Evolutionary conservation across 2,329 filamentous ascomycete genomes (phyloP), one percentile per base, ranked within the genome.

Genomic region (Sclerotinia spermophila): DNA sequence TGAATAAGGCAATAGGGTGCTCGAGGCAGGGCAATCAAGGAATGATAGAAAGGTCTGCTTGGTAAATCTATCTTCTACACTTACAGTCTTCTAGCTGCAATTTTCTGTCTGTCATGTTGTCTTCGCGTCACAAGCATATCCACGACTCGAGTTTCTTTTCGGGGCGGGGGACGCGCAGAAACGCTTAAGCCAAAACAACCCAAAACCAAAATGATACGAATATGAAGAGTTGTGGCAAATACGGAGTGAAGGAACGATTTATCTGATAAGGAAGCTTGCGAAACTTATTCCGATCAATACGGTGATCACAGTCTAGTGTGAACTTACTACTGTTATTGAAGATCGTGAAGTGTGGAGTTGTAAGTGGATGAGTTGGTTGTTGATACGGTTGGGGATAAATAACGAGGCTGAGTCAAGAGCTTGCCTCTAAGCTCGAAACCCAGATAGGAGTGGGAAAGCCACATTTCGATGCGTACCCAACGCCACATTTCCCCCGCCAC

Each of bases 51-150:
- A 2, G 17, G 17, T 53, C 62, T 42, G 24, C 35, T 58, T n/a
- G 48, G 42, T 27, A 42, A 55, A 55, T 6, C 21, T 15, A 55
- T 42, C 33, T 51, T 44, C 27, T 51, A 44, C 66, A 83, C 84
- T 80, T 84, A 94, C 94, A 97, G 82, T 97, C 93, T 87, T 94
- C 91, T 84, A 97, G 85, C 82, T 89, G 89, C 92, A 96, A 93
- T 82, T 91, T 92, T 85, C 84, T 84, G 84, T 88, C 86, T 83
- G 88, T 85, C 92, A 95, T 95, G 79, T 80, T 89, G 86, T 80
- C 81, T 82, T 80, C 82, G 81, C 82, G 84, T 83, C 81, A 82
- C 82, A 81, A 84, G 86, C 89, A 91, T 91, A 83, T 89, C 88
- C 81, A 80, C 78, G 74, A 77, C 75, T 77, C 71, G 69, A 61